A percentile compares a stretch with the other conserved stretches of the same genome.
Conservation (phyloP, 225 moss, liverwort and hornwort species). For the Rhytidiadelphus loreus region DNA sequence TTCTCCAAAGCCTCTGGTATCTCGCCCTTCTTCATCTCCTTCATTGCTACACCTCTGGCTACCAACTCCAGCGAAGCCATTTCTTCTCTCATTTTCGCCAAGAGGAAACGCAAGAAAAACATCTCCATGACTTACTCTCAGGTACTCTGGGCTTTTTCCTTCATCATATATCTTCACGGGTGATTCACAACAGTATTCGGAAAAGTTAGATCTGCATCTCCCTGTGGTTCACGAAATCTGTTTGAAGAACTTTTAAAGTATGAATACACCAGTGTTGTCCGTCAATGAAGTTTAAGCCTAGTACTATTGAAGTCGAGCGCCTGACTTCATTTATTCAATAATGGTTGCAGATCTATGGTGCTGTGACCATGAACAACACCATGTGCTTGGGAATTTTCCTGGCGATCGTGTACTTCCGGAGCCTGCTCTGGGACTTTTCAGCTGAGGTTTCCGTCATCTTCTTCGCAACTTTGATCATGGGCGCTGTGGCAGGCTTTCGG, state of each 20-base stretch:
- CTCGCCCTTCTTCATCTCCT: slow-evolving; percentile 95
- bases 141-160: slow-evolving; percentile 6
- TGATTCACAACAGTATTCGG: neutral
- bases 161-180: neutral
- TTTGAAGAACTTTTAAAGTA: neutral
- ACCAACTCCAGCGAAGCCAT: slow-evolving; percentile 94
- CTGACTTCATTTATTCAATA: neutral
- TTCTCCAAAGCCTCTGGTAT: slow-evolving; percentile 83
- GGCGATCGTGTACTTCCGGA: slow-evolving; percentile 64
- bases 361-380: slow-evolving; percentile 98
- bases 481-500: slow-evolving; percentile 54
- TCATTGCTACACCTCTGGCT: slow-evolving; percentile 92
- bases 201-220: neutral
- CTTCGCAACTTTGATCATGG: slow-evolving; percentile 68
- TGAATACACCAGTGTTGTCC: neutral
- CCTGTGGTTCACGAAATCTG: neutral
- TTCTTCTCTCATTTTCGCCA: slow-evolving; percentile 83
- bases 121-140: slow-evolving; percentile 98
- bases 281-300: neutral
- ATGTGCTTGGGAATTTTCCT: slow-evolving; percentile 88
- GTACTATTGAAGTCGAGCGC: neutral
- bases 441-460: slow-evolving; percentile 83
- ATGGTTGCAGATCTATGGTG: slow-evolving; percentile 68
- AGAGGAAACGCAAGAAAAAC: slow-evolving; percentile 51
- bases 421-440: slow-evolving; percentile 86